These are phyloP conservation scores for Eucalyptus microcorys DNA, from an alignment of 345 rosid species.

Conservation along the genomic window DNA sequence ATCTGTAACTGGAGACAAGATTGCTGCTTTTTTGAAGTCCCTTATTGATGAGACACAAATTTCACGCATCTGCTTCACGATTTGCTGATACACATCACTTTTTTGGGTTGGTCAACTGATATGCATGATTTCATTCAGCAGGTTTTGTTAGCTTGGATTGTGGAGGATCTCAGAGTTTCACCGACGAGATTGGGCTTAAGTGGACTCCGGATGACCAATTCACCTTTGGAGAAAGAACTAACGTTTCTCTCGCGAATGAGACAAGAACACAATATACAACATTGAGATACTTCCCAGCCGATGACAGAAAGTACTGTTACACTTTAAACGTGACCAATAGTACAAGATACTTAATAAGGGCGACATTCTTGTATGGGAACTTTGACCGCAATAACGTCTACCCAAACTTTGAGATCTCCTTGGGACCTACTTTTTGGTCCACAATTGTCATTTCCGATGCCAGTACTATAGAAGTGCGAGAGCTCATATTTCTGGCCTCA, in stretches of 20 bases:
- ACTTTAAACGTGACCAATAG: constrained; percentile 50
- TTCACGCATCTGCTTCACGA: background rate
- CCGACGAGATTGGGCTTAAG: constrained; percentile 69
- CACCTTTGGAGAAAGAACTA: constrained; percentile 48
- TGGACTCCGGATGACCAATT: constrained; percentile 69
- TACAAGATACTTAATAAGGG: constrained; percentile 74
- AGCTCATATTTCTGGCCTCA: constrained; percentile 80
- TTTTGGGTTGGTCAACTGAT: background rate
- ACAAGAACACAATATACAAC: constrained; percentile 66
- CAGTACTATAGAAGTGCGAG: constrained; percentile 44
- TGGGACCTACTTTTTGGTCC: constrained; percentile 88
- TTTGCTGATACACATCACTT: background rate
- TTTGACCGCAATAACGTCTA: constrained; percentile 81
- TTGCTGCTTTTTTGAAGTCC: background rate
- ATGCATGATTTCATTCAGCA: constrained; percentile 7
- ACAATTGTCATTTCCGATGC: constrained; percentile 84
- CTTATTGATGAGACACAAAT: background rate
- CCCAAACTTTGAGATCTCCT: constrained; percentile 85
- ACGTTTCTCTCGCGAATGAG: constrained; percentile 47
- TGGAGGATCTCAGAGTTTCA: constrained; percentile 61
- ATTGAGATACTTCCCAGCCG: constrained; percentile 85
- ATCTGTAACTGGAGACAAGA: background rate
- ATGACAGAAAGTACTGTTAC: constrained; percentile 88
- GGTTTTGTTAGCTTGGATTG: constrained; percentile 95
- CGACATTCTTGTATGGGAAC: constrained; percentile 86